Evolutionary conservation across 2,329 filamentous ascomycete species (phyloP).

Genomic region (Aspergillus hortae): DNA sequence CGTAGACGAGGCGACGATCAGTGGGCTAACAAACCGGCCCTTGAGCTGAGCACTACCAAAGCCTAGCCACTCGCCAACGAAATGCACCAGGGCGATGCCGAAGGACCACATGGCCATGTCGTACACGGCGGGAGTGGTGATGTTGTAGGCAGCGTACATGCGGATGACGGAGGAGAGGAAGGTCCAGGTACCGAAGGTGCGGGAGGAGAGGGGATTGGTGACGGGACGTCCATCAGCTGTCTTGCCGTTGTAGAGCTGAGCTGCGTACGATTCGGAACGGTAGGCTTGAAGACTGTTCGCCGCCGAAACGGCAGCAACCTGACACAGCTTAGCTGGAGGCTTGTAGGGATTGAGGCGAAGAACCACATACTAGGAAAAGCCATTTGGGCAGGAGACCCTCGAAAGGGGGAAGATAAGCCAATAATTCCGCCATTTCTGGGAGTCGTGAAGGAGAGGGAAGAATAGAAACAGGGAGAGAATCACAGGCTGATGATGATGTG

Average conservation of each 20-base stretch:
- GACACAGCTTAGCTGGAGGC: constrained; percentile 3
- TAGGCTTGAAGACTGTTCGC: constrained; percentile 86
- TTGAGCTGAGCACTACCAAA: constrained; percentile 71
- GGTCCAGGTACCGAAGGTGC: constrained; percentile 87
- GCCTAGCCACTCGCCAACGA: constrained; percentile 73
- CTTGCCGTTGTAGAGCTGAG: constrained; percentile 70
- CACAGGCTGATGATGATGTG: not conserved
- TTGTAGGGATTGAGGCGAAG: constrained; percentile 1
- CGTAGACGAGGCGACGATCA: constrained; percentile 54
- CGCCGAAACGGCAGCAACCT: constrained; percentile 80
- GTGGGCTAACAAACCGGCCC: constrained; percentile 56
- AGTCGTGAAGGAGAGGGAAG: not conserved
- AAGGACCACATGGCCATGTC: constrained; percentile 81
- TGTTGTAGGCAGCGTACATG: constrained; percentile 79
- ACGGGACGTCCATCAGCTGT: constrained; percentile 51
- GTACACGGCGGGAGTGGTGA: constrained; percentile 69
- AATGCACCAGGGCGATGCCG: constrained; percentile 72
- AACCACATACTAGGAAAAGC: constrained; percentile 56
- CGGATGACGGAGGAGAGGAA: constrained; percentile 72
- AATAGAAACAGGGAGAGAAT: not conserved
- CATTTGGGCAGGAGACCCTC: constrained; percentile 60
- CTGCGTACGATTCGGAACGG: constrained; percentile 72
- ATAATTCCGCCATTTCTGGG: constrained; percentile 23
- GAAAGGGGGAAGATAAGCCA: constrained; percentile 34
- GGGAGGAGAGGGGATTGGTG: constrained; percentile 71